Evolutionary conservation across 78 protist species (phyloP), one percentile per base, ranked within the genome.

Genomic region (Protostelium mycophagum): DNA sequence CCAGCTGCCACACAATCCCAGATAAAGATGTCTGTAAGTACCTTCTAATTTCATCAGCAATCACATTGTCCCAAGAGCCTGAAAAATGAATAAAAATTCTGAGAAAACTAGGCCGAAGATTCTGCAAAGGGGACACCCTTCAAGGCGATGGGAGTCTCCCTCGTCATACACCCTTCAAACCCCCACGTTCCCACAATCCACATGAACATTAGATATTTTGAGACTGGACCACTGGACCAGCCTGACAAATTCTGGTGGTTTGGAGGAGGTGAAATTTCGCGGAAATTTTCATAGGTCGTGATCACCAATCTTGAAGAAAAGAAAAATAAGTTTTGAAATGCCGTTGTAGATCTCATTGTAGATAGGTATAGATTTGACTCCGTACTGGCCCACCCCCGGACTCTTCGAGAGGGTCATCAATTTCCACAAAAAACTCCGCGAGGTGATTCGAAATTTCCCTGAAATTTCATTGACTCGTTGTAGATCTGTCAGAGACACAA

Each of bases 141-240:
- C 36, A 85, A 91, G 38, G 96, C 96, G 51, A 90, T 94, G 0
- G 96, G 96, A 35, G 96, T 95, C 51, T 91, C 95, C 38, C 29
- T 95, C 1, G 96, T 95, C 0, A 34, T 95, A 28, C 96, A 95
- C 37, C 91, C 96, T 28, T 88, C 85, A 29, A 95, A 87, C 36
- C 96, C 96, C 83, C 87, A 84, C 89, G 85, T 92, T 0, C 96
- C 96, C 29, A 95, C 96, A 9, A 89, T 95, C 38, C 96, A 95
- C 86, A 88, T 95, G 93, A 95, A 95, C 84, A 90, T 90, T 0
- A 34, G 96, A 1, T 95, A 90, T 91, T 95, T 95, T 86, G 93
- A 92, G 29, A 93, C 94, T 5, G 96, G 95, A 29, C 87, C 37
- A 28, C 73, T 1, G 5, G 0, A 23, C 28, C 73, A 89, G 36